phyloP scores from a whole-genome alignment of 805 yeast species.

The Metschnikowia shivogae region DNA sequence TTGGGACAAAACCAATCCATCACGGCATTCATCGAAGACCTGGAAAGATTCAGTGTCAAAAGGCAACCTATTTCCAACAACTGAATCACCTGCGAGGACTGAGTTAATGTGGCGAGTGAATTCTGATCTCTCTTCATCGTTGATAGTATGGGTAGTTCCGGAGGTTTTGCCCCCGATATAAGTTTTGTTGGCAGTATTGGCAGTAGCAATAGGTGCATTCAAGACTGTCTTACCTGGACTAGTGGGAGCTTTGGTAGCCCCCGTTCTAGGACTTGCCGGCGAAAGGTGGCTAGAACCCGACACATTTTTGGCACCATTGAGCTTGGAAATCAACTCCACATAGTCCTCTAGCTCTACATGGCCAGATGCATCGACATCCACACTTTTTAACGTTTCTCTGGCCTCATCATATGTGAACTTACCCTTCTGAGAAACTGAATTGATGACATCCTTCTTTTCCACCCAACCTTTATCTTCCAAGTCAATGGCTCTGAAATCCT shows the following conservation, averaged over 20 bases:
- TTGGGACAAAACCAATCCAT: slow-evolving; percentile 88
- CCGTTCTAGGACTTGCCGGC: slow-evolving; percentile 4
- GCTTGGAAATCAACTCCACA: slow-evolving; percentile 76
- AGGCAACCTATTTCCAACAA: slow-evolving; percentile 81
- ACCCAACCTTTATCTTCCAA: slow-evolving; percentile 91
- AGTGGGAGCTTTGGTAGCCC: slow-evolving; percentile 4
- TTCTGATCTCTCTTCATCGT: slow-evolving; percentile 94
- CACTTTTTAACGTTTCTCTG: slow-evolving; percentile 87
- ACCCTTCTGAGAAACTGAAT: slow-evolving; percentile 74
- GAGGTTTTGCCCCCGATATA: slow-evolving; percentile 82
- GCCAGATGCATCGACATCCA: slow-evolving; percentile 93
- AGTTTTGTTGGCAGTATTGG: slow-evolving; percentile 51
- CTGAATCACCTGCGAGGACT: slow-evolving; percentile 83
- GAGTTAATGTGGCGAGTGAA: slow-evolving; percentile 94
- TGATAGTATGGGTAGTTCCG: slow-evolving; percentile 93
- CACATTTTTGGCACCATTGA: slow-evolving; percentile 45
- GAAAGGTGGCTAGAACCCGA: slow-evolving; percentile 5
- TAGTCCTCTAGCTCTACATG: slow-evolving; percentile 95
- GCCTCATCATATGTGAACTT: slow-evolving; percentile 85
- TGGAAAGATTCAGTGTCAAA: slow-evolving; percentile 93
- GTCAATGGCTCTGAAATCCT: slow-evolving; percentile 80
- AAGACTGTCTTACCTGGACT: slow-evolving; percentile 21
- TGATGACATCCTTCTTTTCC: slow-evolving; percentile 86
- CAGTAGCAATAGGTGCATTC: slow-evolving; percentile 46
- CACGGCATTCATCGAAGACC: slow-evolving; percentile 93